These are phyloP conservation scores for Barbarea vulgaris DNA, from an alignment of 345 rosid species.

Conservation along the genomic window DNA sequence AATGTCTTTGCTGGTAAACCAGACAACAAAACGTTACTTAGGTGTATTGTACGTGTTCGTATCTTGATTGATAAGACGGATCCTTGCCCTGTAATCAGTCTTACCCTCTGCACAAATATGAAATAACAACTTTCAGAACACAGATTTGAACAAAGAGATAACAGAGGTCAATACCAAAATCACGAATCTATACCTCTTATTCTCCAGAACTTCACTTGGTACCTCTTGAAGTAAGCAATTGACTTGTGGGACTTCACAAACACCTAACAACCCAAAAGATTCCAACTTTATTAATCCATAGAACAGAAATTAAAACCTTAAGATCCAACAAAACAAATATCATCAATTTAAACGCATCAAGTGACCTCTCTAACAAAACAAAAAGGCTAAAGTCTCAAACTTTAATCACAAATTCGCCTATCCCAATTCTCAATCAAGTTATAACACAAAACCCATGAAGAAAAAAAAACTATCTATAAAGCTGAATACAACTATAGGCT, in stretches of 20 bases:
- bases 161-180: not conserved
- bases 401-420: not conserved
- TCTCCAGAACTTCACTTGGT: conserved; percentile 37
- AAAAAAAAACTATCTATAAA: not conserved
- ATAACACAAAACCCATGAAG: conserved; percentile 14
- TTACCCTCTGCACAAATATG: conserved; percentile 57
- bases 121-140: not conserved
- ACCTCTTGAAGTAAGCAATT: conserved; percentile 31
- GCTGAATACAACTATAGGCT: not conserved
- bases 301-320: not conserved
- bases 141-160: not conserved
- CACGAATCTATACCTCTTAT: not conserved
- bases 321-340: conserved; percentile 6
- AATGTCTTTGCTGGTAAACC: conserved; percentile 48
- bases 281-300: no score
- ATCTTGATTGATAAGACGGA: conserved; percentile 34
- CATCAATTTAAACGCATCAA: not conserved
- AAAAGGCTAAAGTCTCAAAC: conserved; percentile 2
- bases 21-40: conserved; percentile 58
- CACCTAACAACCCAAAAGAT: conserved; percentile 18
- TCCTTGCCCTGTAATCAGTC: conserved; percentile 88
- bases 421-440: not conserved
- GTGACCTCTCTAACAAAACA: not conserved
- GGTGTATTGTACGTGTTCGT: conserved; percentile 37
- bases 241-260: conserved; percentile 23